Base-by-base conservation (phyloP, 75 land plant species). In the Picea glauca region DNA sequence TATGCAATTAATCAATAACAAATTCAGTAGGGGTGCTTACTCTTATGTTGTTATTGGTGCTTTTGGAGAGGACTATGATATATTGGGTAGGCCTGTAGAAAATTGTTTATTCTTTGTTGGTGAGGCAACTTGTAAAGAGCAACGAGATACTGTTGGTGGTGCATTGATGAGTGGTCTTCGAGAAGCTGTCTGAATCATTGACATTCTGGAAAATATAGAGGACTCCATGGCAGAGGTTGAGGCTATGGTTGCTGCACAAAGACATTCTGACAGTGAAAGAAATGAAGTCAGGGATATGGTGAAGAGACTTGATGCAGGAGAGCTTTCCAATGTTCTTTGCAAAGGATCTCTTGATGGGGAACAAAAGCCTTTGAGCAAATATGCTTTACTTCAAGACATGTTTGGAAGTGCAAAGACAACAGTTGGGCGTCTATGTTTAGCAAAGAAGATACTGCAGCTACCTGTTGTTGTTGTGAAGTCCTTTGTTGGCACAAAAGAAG, bases 111-210 rank as follows among this genome's bases (percentile, higher is more conserved):
- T 91, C 82, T 96, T 96, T 86, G 98, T 94, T 80, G 96, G 98
- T 26, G 98, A 93, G 83, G 98, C 93, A 32, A 96, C 98, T 30
- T 96, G 96, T 86, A 96, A 96, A 90, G 98, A 96, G 86, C 96
- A 96, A 58, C 98, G 96, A 35, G 98, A 96, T 78, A 96, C 96
- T 35, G 98, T 96, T 74, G 98, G 98, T 76, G 98, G 98, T 82
- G 98, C 96, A 46, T 90, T 96, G 91, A 81, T 96, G 90, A 93
- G 90, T 79, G 98, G 96, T 31, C 89, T 96, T 74, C 83, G 93
- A 57, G 98, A 96, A 76, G 98, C 96, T 32, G 93, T 96, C 8
- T 85, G 94, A 17, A 93, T 96, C 15, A 81, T 90, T 58, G 94
- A 93, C 74, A 87, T 93, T 64, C 77, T 93, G 80, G 86, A 75